These are phyloP conservation scores for Macrolepiota dolichaula DNA, from an alignment of 768 basidiomycete genomes.

Conservation along the genomic window DNA sequence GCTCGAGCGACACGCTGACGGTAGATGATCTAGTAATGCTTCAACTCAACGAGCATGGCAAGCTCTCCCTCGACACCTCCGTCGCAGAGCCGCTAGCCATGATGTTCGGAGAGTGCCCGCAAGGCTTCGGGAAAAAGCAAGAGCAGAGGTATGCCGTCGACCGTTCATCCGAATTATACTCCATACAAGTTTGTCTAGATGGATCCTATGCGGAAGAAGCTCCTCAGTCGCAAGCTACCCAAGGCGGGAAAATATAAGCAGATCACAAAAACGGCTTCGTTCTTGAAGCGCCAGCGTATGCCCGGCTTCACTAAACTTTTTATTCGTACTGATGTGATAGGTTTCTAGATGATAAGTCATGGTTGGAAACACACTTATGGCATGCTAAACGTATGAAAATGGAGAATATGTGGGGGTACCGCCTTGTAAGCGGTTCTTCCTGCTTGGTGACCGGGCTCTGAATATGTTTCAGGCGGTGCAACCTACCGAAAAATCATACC, in stretches of 20 bases:
- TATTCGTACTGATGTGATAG: neutral
- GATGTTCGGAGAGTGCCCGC: constrained; percentile 87
- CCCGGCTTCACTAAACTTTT: neutral
- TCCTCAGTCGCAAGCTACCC: constrained; percentile 41
- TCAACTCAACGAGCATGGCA: constrained; percentile 89
- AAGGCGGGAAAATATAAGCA: constrained; percentile 63
- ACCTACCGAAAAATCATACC: constrained; percentile 89
- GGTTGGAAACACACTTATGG: constrained; percentile 97
- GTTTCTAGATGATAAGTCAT: constrained; percentile 70
- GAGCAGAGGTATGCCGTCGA: constrained; percentile 60
- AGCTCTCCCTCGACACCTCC: constrained; percentile 84
- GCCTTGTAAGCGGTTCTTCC: constrained; percentile 50
- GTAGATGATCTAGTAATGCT: constrained; percentile 42
- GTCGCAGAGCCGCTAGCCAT: constrained; percentile 92
- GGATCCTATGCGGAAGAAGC: constrained; percentile 40
- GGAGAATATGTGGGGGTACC: constrained; percentile 89
- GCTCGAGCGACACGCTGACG: neutral
- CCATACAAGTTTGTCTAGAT: constrained; percentile 31
- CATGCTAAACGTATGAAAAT: constrained; percentile 97
- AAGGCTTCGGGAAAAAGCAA: constrained; percentile 79
- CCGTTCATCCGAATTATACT: neutral
- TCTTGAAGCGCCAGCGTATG: constrained; percentile 75
- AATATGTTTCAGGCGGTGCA: constrained; percentile 57
- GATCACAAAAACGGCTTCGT: constrained; percentile 52
- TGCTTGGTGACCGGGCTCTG: neutral